Conservation (phyloP, 2,329 filamentous ascomycete species). For the Nothophoma quercina region DNA sequence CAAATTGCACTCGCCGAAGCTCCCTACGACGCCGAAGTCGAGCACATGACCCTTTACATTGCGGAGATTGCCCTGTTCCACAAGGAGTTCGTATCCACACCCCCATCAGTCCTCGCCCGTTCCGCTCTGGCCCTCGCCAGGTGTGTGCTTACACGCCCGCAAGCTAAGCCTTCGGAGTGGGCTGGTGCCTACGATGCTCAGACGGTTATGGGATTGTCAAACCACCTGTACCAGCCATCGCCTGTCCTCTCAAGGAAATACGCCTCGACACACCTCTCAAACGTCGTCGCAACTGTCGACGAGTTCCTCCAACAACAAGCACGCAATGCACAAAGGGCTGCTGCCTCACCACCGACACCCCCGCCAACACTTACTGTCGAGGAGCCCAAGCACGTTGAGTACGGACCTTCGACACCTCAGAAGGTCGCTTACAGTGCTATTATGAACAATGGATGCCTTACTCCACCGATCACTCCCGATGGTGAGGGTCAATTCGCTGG, state of each 20-base stretch:
- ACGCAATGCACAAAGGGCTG: conserved; percentile 56
- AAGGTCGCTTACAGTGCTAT: conserved; percentile 72
- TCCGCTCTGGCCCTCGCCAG: conserved; percentile 85
- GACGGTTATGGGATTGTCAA: conserved; percentile 69
- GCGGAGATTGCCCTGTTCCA: conserved; percentile 95
- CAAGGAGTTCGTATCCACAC: conserved; percentile 93
- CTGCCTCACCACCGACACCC: conserved; percentile 62
- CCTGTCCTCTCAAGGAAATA: conserved; percentile 74
- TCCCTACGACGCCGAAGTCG: conserved; percentile 80
- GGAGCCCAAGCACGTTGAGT: conserved; percentile 57
- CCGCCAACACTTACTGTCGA: conserved; percentile 63
- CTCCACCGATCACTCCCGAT: conserved; percentile 85
- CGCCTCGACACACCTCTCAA: conserved; percentile 69
- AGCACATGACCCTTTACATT: conserved; percentile 94
- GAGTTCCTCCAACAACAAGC: conserved; percentile 69
- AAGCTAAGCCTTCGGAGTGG: conserved; percentile 80
- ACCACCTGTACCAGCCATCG: conserved; percentile 72
- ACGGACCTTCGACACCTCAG: conserved; percentile 79
- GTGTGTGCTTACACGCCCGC: conserved; percentile 82
- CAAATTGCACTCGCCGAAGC: conserved; percentile 83
- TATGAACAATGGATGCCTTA: conserved; percentile 78
- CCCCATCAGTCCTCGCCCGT: conserved; percentile 88
- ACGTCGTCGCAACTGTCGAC: conserved; percentile 70
- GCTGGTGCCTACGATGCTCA: conserved; percentile 73
- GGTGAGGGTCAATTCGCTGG: conserved; percentile 49